A percentile compares a stretch with the other conserved stretches of the same genome.
These are phyloP conservation scores for Leucosporidium yakuticum DNA, from an alignment of 768 basidiomycete species.

Conservation along the genomic window DNA sequence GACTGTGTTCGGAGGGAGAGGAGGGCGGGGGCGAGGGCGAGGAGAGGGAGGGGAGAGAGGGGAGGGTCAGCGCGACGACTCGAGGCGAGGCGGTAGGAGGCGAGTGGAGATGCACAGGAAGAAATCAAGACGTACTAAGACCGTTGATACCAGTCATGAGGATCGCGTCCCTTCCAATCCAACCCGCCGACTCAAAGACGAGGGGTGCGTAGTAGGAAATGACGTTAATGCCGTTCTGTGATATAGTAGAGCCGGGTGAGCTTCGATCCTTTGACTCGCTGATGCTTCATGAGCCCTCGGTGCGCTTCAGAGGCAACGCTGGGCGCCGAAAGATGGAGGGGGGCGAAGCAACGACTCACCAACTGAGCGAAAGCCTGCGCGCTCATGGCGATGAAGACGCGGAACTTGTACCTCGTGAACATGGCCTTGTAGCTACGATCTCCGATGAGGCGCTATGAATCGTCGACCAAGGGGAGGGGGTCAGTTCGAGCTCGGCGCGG, in stretches of 20 bases:
- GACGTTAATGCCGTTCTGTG: conserved; percentile 95
- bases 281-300: background rate
- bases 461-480: background rate
- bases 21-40: no score
- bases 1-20: conserved; percentile 1
- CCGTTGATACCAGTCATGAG: conserved; percentile 95
- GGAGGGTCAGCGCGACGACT: conserved; percentile 44
- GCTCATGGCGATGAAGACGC: conserved; percentile 88
- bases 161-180: conserved; percentile 87
- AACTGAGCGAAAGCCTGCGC: conserved; percentile 93
- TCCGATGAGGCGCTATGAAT: conserved; percentile 62
- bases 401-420: conserved; percentile 79
- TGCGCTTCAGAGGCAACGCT: no score
- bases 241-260: background rate
- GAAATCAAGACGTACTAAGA: conserved; percentile 43
- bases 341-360: conserved; percentile 54
- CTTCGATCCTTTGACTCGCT: background rate
- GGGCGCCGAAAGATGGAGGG: background rate
- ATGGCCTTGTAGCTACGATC: conserved; percentile 68
- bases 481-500: conserved; percentile 7
- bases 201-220: conserved; percentile 74
- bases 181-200: conserved; percentile 93
- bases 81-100: conserved; percentile 46
- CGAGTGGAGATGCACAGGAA: background rate
- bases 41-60: no score